Evolutionary conservation across 148 eudicot genomes (phyloP).

Genomic region (Diospyros lotus): DNA sequence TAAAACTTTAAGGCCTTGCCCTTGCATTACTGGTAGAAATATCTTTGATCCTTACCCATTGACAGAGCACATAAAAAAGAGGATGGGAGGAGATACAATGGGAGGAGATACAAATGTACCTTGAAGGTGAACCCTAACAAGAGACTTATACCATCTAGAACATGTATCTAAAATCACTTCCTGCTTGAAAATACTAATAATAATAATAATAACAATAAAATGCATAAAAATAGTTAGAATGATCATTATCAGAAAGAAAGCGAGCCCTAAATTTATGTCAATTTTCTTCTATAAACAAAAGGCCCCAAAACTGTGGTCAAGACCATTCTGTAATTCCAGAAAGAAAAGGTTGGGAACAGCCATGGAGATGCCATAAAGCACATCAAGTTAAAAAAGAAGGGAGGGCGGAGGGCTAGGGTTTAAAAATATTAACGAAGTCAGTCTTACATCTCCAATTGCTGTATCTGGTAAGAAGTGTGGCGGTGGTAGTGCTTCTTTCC

Average conservation of each 20-base stretch:
- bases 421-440: not conserved
- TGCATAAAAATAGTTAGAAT: not conserved
- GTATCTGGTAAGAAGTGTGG: slow-evolving; percentile 32
- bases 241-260: slow-evolving; percentile 7
- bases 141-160: not conserved
- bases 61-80: too few species aligned
- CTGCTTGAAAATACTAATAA: not conserved
- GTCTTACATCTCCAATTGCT: slow-evolving; percentile 36
- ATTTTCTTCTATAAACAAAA: not conserved
- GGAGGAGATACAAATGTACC: not conserved
- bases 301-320: not conserved
- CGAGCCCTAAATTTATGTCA: not conserved
- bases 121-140: not conserved
- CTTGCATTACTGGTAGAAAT: not conserved
- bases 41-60: not conserved
- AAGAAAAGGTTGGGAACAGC: too few species aligned
- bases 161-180: not conserved
- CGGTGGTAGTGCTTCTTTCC: slow-evolving; percentile 22
- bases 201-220: not conserved
- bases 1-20: not conserved
- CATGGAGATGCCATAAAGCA: not conserved
- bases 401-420: not conserved
- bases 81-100: not conserved
- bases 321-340: not conserved
- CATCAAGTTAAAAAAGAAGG: not conserved